Conservation (phyloP, 2,329 filamentous ascomycete species). For the Thielaviopsis musarum region DNA sequence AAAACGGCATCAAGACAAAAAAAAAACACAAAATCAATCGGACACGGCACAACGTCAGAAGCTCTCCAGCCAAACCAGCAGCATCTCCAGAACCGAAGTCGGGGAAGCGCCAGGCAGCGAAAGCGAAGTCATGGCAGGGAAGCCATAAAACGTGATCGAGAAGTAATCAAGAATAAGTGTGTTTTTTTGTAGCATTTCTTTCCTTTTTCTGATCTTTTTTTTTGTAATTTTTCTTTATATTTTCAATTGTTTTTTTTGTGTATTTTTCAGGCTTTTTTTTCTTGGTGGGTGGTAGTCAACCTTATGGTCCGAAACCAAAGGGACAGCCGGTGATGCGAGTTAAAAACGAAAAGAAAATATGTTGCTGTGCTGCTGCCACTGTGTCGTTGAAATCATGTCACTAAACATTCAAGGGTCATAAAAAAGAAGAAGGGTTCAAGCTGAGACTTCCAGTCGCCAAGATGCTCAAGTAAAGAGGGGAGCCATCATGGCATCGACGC, state of each 20-base stretch:
- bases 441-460: not conserved
- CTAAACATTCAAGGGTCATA: constrained; percentile 6
- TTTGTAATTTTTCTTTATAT: not conserved
- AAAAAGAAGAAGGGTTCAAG: not conserved
- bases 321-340: not conserved
- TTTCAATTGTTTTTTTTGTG: not conserved
- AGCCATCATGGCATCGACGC: not conserved
- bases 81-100: not conserved
- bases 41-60: not conserved
- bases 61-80: not conserved
- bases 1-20: not conserved
- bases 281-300: not conserved
- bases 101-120: not conserved
- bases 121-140: not conserved
- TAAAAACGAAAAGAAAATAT: not conserved
- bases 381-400: not conserved
- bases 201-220: not conserved
- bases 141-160: not conserved
- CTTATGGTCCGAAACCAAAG: not conserved
- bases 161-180: not conserved
- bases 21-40: too few relatives aligned
- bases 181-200: not conserved
- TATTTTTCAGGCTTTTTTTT: not conserved
- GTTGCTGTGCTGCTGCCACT: not conserved
- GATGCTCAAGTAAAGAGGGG: not conserved